phyloP scores from a whole-genome alignment of 2,329 filamentous ascomycete genomes.

The Thielaviopsis ethacetica region DNA sequence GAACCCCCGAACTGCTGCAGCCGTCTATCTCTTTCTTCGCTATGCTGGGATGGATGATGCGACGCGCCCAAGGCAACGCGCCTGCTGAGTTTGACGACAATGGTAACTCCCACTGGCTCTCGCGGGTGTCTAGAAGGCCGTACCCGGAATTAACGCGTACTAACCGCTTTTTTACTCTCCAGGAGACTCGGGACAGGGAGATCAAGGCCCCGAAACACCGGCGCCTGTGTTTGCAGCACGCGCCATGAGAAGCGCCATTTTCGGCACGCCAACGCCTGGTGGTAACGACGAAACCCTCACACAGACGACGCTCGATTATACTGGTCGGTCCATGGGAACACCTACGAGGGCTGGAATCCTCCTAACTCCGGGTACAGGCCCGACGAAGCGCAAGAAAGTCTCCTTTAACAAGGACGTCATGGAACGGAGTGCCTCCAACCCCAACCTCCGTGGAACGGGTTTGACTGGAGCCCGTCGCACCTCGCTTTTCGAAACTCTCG shows the following conservation, averaged over 20 bases:
- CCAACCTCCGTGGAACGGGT: conserved; percentile 21
- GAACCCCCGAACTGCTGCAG: not conserved
- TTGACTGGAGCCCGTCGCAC: conserved; percentile 19
- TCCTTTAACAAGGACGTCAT: conserved; percentile 44
- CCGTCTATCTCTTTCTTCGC: not conserved
- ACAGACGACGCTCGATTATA: conserved; percentile 14
- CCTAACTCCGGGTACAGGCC: conserved; percentile 45
- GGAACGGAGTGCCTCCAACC: conserved; percentile 22
- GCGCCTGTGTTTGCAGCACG: conserved; percentile 50
- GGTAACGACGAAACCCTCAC: conserved; percentile 19
- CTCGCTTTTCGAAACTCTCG: conserved; percentile 28
- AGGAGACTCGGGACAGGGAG: conserved; percentile 29
- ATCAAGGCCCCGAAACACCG: conserved; percentile 43
- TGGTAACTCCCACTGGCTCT: not conserved
- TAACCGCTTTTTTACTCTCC: not conserved
- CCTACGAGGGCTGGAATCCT: conserved; percentile 42
- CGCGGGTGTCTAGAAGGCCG: not conserved
- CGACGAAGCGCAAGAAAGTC: conserved; percentile 45
- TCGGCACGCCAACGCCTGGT: conserved; percentile 36
- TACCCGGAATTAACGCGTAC: not conserved
- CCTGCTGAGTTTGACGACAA: conserved; percentile 17
- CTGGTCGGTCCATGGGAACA: conserved; percentile 21
- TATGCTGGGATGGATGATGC: conserved; percentile 47
- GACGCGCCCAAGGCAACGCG: conserved; percentile 26
- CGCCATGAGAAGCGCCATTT: conserved; percentile 46